phyloP scores from a whole-genome alignment of 495 filamentous ascomycete species.

The Penicillium ochrochloron region DNA sequence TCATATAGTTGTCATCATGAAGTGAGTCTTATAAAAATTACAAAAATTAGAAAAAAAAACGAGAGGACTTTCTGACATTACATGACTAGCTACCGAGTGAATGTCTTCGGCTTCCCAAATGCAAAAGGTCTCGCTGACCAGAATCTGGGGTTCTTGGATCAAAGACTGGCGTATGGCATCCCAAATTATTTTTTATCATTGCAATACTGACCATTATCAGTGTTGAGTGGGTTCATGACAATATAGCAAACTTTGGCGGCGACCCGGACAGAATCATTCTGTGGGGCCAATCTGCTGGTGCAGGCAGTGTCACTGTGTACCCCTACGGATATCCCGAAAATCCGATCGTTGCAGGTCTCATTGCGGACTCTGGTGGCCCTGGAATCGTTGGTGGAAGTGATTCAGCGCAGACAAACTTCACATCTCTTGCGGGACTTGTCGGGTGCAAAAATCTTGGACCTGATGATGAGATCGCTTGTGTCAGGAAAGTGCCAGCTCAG shows the following conservation, averaged over 20 bases:
- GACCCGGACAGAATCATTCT: constrained; percentile 15
- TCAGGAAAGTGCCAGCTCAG: constrained; percentile 17
- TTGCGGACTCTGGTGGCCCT: constrained; percentile 23
- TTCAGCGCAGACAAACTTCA: constrained; percentile 22
- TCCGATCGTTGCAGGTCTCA: constrained; percentile 19
- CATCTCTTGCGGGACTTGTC: constrained; percentile 21
- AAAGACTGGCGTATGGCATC: constrained; percentile 31
- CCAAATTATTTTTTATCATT: too few relatives aligned
- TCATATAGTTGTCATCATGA: constrained; percentile 22
- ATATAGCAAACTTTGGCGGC: constrained; percentile 28
- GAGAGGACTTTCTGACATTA: background rate
- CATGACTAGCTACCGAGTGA: constrained; percentile 19
- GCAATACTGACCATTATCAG: background rate
- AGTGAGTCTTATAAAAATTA: constrained; percentile 5
- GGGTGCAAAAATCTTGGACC: constrained; percentile 19
- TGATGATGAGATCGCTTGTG: constrained; percentile 18
- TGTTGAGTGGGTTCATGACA: constrained; percentile 39
- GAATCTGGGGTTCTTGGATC: constrained; percentile 24
- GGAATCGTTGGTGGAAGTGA: constrained; percentile 13
- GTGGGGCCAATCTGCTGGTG: constrained; percentile 24
- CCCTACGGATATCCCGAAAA: constrained; percentile 16
- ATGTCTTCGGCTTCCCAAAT: constrained; percentile 23
- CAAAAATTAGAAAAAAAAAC: too few relatives aligned
- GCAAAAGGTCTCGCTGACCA: constrained; percentile 15
- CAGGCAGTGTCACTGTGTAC: constrained; percentile 14